phyloP scores from a whole-genome alignment of 768 basidiomycete genomes.

The Arthromyces matolae region DNA sequence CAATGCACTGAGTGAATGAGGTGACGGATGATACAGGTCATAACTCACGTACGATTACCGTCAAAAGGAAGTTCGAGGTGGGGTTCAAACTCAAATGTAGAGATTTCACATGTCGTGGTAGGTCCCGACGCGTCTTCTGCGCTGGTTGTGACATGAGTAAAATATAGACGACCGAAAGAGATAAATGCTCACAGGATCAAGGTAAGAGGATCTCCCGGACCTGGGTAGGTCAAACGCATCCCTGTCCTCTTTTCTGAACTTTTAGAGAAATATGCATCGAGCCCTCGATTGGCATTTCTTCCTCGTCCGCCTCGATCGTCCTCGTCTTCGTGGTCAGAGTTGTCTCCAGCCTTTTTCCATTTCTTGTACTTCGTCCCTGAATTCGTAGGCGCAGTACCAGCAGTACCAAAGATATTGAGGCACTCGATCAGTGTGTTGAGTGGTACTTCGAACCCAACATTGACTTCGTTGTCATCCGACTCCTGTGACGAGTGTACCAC shows the following conservation, averaged over 20 bases:
- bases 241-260: conserved; percentile 66
- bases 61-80: conserved; percentile 79
- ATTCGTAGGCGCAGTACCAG: conserved; percentile 38
- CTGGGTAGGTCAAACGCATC: conserved; percentile 81
- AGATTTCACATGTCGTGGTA: conserved; percentile 83
- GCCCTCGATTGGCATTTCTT: conserved; percentile 24
- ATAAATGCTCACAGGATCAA: conserved; percentile 63
- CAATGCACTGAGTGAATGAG: not conserved
- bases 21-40: not conserved
- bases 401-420: conserved; percentile 91
- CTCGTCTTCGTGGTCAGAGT: conserved; percentile 40
- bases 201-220: conserved; percentile 73
- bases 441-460: conserved; percentile 73
- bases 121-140: conserved; percentile 79
- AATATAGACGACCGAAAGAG: not conserved
- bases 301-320: conserved; percentile 36
- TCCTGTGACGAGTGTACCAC: conserved; percentile 21
- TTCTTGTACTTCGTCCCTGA: conserved; percentile 39
- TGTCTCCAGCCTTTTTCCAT: conserved; percentile 47
- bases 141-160: conserved; percentile 29
- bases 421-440: conserved; percentile 84
- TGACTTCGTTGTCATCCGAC: conserved; percentile 29
- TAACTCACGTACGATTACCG: conserved; percentile 52
- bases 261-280: conserved; percentile 59
- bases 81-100: conserved; percentile 81